Conservation (phyloP, 2,329 filamentous ascomycete genomes). For the Ilyonectria robusta region DNA sequence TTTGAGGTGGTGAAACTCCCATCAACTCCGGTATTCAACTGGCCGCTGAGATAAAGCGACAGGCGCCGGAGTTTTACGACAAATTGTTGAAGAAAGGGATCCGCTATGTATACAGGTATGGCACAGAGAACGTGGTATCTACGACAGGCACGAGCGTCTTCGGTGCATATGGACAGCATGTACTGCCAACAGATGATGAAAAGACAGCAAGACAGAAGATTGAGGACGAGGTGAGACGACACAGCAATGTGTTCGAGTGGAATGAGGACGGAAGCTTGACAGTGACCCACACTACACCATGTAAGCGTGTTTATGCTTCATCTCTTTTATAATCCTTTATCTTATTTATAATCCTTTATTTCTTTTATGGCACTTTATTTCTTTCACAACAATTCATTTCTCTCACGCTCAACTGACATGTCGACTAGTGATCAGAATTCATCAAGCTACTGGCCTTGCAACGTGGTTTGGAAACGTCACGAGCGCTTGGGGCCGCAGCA, state of each 20-base stretch:
- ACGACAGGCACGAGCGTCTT: slow-evolving; percentile 52
- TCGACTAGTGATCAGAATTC: slow-evolving; percentile 34
- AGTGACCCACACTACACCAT: slow-evolving; percentile 51
- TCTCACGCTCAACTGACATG: background rate
- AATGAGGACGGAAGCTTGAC: slow-evolving; percentile 53
- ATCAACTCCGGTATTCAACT: slow-evolving; percentile 51
- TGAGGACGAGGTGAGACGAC: slow-evolving; percentile 51
- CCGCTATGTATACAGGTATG: slow-evolving; percentile 51
- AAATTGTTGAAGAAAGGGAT: slow-evolving; percentile 50
- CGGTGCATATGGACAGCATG: slow-evolving; percentile 51
- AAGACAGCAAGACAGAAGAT: slow-evolving; percentile 45
- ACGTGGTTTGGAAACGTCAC: slow-evolving; percentile 55
- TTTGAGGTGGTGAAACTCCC: slow-evolving; percentile 52
- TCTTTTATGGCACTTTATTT: too few relatives aligned
- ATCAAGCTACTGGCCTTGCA: slow-evolving; percentile 44
- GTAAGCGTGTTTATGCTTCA: slow-evolving; percentile 44
- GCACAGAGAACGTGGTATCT: slow-evolving; percentile 43
- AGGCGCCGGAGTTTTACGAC: slow-evolving; percentile 48
- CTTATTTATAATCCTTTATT: too few relatives aligned
- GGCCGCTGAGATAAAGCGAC: slow-evolving; percentile 44
- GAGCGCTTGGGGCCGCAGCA: slow-evolving; percentile 52
- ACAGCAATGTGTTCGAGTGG: slow-evolving; percentile 52
- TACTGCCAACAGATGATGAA: slow-evolving; percentile 44
- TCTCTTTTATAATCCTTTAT: too few relatives aligned
- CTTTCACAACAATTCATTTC: too few relatives aligned